Base-by-base conservation (phyloP, 441 rosid species). In the California macrophylla region DNA sequence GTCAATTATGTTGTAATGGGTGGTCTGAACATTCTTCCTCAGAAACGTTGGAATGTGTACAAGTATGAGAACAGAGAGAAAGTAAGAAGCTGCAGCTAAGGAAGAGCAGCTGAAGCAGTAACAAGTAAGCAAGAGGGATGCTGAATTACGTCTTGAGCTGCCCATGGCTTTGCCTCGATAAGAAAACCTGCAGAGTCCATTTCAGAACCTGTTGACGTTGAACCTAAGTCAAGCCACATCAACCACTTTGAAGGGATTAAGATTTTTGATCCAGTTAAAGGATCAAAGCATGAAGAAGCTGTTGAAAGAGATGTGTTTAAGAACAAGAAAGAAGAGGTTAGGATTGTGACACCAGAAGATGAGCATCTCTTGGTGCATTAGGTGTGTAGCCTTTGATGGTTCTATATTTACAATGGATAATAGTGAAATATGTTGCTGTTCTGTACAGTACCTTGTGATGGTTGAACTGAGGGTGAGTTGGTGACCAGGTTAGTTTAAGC, bases 21-120 rank as follows among this genome's bases (percentile, higher is more conserved):
- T 69, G 98, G 98, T 6, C 97, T 93, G 60, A 93, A 93, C 71
- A 93, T 93, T 64, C 92, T 91, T 16, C 98, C 96, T 2, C 96
- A 91, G 74, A 93, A 93, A 87, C 78, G 88, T 23, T 93, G 96
- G 98, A 93, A 89, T 73, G 96, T 91, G 6, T 93, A 88, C 82
- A 93, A 87, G 23, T 86, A 66, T 32, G 94, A 93, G 9, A 93
- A 93, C 69, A 75, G 90, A 75, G 96, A 91, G 75, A 93, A 91
- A 78, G 95, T 89, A 93, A 76, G 97, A 91, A 77, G 93, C 88
- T 0, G 96, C 92, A 0, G 93, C 97, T 0, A 91, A 47, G 63
- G 93, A 89, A 73, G 97, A 86, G 79, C 94, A 91, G 73, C 77
- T 91, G 4, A 87, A 91, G 80, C 91, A 79, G 32, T 89, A 88